Base-by-base conservation (phyloP, 1,284 basidiomycete species). In the Leccinum holopus region DNA sequence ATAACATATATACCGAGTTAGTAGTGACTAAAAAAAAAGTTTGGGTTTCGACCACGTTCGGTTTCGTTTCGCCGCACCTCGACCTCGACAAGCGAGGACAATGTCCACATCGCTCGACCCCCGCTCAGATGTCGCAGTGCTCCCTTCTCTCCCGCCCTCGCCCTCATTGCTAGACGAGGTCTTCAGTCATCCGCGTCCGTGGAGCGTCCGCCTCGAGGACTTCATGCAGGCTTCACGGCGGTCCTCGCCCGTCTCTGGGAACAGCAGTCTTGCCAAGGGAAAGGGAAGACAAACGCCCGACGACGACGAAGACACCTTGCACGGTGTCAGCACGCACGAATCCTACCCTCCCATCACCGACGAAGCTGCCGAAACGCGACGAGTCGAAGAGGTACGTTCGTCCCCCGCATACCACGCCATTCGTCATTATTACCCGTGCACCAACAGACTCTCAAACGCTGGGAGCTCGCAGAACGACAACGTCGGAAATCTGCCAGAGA, bases 401-500 rank as follows among this genome's bases (percentile, higher is more conserved):
- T 37, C 35, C 35, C 35, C 35, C n/a, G n/a, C n/a, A n/a, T n/a
- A n/a, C n/a, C n/a, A n/a, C n/a, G n/a, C 33, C 33, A 37, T 37
- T 37, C 12, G 35, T 37, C 35, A 30, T 8, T 5, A 11, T 11
- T 11, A 33, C 33, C 10, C 10, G 3, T 11, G 12, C 4, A 1
- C 35, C 56, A 52, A 61, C 66, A 92, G 90, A 92, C 85, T 64
- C 79, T 92, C 21, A 81, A 82, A 63, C 82, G 82, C 49, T 92
- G 90, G 91, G 90, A 92, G 66, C 75, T 84, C 53, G 83, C 83
- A 39, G 90, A 92, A 71, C 82, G 87, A 37, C 84, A 85, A 68
- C 82, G 88, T 64, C 83, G 88, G 75, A 88, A 84, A 74, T 78
- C 80, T n/a, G 83, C 80, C 4, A 82, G 88, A 57, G 85, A 83